Evolutionary conservation across 495 filamentous ascomycete species (phyloP).

Genomic region (Penicillium psychrofluorescens): DNA sequence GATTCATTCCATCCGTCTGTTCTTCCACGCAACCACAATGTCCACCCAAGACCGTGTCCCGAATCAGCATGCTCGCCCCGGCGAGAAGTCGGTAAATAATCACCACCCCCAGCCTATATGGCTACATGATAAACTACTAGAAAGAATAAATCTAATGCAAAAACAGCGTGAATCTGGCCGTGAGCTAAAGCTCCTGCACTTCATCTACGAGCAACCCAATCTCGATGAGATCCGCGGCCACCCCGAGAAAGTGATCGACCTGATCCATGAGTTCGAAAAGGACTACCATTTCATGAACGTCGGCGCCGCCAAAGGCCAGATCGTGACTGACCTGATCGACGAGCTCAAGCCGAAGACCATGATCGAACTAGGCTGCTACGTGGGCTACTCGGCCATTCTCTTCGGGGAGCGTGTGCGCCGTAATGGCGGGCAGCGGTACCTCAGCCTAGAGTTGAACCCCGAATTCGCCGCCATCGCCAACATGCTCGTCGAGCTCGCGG

Average conservation of each 20-base stretch:
- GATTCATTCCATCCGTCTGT: too few species aligned
- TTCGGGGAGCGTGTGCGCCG: constrained; percentile 56
- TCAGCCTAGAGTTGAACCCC: constrained; percentile 60
- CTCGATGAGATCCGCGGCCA: constrained; percentile 54
- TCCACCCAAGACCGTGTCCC: not conserved
- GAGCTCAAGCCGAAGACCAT: constrained; percentile 58
- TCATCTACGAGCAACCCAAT: constrained; percentile 53
- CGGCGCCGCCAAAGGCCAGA: constrained; percentile 61
- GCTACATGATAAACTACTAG: not conserved
- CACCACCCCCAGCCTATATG: not conserved
- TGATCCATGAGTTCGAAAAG: constrained; percentile 65
- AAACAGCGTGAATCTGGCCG: constrained; percentile 52
- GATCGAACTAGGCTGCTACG: constrained; percentile 76
- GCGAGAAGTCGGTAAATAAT: constrained; percentile 5
- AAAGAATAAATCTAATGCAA: not conserved
- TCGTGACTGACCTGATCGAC: constrained; percentile 57
- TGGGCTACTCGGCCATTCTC: constrained; percentile 71
- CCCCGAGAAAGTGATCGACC: constrained; percentile 53
- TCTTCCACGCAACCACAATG: too few species aligned
- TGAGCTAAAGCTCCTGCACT: constrained; percentile 66
- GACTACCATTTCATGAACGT: constrained; percentile 71
- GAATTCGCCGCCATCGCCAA: constrained; percentile 58
- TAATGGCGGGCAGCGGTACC: constrained; percentile 54
- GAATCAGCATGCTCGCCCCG: constrained; percentile 5
- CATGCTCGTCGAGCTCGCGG: constrained; percentile 59